phyloP scores from a whole-genome alignment of 1,284 basidiomycete species.

The Malassezia restricta region DNA sequence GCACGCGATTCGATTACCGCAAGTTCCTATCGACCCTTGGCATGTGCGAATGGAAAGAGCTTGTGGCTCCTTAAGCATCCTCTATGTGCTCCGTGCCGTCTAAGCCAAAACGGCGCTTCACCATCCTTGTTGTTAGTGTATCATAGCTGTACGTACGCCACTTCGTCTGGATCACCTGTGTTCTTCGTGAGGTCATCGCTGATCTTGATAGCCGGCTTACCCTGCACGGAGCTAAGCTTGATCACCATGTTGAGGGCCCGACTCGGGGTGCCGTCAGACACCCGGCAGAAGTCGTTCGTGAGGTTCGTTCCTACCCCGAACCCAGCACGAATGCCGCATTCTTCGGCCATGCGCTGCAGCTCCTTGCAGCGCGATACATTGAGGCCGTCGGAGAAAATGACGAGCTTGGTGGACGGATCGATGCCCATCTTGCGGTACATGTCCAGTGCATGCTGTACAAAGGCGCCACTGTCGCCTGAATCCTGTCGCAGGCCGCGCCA shows the following conservation, averaged over 20 bases:
- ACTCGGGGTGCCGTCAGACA: constrained; percentile 13
- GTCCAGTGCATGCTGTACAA: constrained; percentile 27
- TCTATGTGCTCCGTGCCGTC: constrained; percentile 12
- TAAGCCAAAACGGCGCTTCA: constrained; percentile 21
- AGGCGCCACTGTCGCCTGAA: constrained; percentile 31
- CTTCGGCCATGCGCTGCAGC: constrained; percentile 21
- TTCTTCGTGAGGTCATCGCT: constrained; percentile 44
- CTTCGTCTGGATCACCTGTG: constrained; percentile 34
- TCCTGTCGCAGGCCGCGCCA: constrained; percentile 43
- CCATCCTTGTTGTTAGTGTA: constrained; percentile 10
- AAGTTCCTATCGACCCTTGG: constrained; percentile 19
- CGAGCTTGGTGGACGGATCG: constrained; percentile 31
- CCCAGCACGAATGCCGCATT: constrained; percentile 35
- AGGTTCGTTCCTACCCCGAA: constrained; percentile 37
- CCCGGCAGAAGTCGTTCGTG: constrained; percentile 31
- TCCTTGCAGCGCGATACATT: constrained; percentile 31
- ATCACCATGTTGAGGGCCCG: constrained; percentile 43
- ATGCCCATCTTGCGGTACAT: constrained; percentile 29
- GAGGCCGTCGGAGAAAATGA: constrained; percentile 39
- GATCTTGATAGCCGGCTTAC: constrained; percentile 38
- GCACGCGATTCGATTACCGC: constrained; percentile 41
- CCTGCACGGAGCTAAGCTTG: constrained; percentile 35
- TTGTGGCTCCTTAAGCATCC: constrained; percentile 10
- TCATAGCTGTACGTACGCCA: constrained; percentile 15
- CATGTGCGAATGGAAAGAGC: constrained; percentile 6